Evolutionary conservation across 371 early-diverging fungal species (phyloP).

Genomic region (Lichtheimia ornata): DNA sequence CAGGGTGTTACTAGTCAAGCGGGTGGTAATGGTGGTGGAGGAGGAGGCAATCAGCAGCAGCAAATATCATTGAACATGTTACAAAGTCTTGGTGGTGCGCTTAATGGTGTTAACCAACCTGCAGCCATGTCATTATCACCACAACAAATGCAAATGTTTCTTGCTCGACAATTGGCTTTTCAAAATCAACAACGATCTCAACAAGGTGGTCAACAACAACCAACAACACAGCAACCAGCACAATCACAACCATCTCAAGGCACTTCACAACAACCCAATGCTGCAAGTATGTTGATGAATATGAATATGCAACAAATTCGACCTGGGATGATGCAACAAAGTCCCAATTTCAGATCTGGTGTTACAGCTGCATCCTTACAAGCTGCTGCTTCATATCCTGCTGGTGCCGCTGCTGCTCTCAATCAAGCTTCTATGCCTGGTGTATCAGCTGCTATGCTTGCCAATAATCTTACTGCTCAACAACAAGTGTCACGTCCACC

Average conservation of each 20-base stretch:
- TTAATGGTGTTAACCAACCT: constrained; percentile 15
- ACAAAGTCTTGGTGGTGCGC: constrained; percentile 23
- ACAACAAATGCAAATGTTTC: constrained; percentile 35
- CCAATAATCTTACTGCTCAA: constrained; percentile 17
- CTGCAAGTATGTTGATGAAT: constrained; percentile 10
- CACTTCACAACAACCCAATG: constrained; percentile 19
- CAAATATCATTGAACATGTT: constrained; percentile 31
- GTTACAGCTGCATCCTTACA: constrained; percentile 16
- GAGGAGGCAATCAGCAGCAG: constrained; percentile 15
- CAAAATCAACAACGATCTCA: constrained; percentile 29
- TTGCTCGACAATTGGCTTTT: constrained; percentile 31
- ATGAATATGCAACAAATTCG: constrained; percentile 9
- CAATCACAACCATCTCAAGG: constrained; percentile 22
- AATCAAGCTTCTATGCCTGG: constrained; percentile 13
- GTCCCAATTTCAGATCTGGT: constrained; percentile 7
- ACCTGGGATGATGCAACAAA: constrained; percentile 12
- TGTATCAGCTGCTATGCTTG: constrained; percentile 16
- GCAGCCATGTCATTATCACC: constrained; percentile 25
- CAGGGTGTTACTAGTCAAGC: constrained; percentile 16
- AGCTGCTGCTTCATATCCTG: constrained; percentile 3
- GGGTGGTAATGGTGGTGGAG: constrained; percentile 5
- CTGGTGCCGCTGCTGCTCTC: constrained; percentile 6
- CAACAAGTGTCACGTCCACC: constrained; percentile 6
- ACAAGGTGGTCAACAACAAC: constrained; percentile 12
- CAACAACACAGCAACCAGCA: constrained; percentile 19